These are phyloP conservation scores for Eucalyptus regnans DNA, from an alignment of 345 rosid genomes.

Conservation along the genomic window DNA sequence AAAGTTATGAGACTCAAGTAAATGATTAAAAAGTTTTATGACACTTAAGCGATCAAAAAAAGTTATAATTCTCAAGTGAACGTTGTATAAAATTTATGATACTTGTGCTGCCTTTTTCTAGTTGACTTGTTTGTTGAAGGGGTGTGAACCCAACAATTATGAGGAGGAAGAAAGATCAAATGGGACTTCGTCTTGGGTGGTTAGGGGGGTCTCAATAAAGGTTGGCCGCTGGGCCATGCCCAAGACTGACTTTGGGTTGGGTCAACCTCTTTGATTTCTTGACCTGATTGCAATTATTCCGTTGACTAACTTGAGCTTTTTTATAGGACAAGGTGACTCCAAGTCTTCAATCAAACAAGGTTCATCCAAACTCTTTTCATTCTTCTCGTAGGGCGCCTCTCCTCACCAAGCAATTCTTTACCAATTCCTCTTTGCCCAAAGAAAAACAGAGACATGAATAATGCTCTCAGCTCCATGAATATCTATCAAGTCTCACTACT, in stretches of 20 bases:
- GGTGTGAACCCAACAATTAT: not conserved
- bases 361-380: not conserved
- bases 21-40: too few relatives aligned
- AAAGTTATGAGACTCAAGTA: too few relatives aligned
- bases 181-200: not conserved
- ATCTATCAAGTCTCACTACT: not conserved
- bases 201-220: not conserved
- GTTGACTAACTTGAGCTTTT: not conserved
- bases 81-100: not conserved
- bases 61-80: not conserved
- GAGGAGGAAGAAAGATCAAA: not conserved
- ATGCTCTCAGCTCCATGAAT: not conserved
- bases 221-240: not conserved
- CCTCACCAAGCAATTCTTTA: not conserved
- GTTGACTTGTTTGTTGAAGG: not conserved
- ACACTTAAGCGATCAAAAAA: rapidly evolving
- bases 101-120: not conserved
- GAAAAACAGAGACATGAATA: not conserved
- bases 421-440: not conserved
- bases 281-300: not conserved
- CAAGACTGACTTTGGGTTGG: not conserved
- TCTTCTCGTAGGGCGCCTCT: not conserved
- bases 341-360: not conserved
- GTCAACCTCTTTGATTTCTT: too few relatives aligned
- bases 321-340: not conserved